Conservation (phyloP, 345 rosid genomes). For the Toxicodendron radicans region DNA sequence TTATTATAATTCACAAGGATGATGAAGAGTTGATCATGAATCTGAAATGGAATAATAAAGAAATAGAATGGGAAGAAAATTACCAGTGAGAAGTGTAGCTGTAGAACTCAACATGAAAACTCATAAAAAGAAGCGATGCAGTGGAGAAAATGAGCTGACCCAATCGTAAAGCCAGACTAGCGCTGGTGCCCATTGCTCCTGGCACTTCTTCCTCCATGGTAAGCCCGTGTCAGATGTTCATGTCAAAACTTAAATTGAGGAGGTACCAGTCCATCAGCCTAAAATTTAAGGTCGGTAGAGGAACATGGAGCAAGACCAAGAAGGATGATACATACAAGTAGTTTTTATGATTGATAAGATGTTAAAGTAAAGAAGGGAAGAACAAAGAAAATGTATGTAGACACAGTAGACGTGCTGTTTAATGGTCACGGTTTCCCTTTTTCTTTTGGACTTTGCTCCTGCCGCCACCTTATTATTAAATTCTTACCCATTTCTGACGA, state of each 20-base stretch:
- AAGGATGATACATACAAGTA: not conserved
- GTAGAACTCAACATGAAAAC: slow-evolving; percentile 53
- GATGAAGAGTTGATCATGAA: not conserved
- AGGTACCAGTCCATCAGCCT: no score
- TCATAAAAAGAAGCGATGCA: slow-evolving; percentile 61
- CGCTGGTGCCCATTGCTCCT: slow-evolving; percentile 54
- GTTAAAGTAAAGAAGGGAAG: no score
- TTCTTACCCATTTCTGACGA: not conserved
- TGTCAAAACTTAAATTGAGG: slow-evolving; percentile 16
- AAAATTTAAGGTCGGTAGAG: no score
- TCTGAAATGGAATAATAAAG: not conserved
- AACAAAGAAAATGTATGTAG: not conserved
- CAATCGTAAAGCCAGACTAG: slow-evolving; percentile 59
- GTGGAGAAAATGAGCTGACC: slow-evolving; percentile 53
- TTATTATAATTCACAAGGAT: not conserved
- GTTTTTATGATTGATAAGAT: not conserved
- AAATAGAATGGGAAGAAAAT: not conserved
- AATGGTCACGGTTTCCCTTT: not conserved
- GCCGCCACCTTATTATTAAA: not conserved
- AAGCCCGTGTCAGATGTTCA: slow-evolving; percentile 15
- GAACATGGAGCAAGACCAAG: not conserved
- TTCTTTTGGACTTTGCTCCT: not conserved
- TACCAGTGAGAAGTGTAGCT: slow-evolving; percentile 69
- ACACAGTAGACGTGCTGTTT: not conserved
- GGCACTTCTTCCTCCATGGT: slow-evolving; percentile 34